Percentiles rank a stretch among this genome's conserved stretches.
Evolutionary conservation across 176 grass and related monocot genomes (phyloP).

Genomic region (Chloris gayana): DNA sequence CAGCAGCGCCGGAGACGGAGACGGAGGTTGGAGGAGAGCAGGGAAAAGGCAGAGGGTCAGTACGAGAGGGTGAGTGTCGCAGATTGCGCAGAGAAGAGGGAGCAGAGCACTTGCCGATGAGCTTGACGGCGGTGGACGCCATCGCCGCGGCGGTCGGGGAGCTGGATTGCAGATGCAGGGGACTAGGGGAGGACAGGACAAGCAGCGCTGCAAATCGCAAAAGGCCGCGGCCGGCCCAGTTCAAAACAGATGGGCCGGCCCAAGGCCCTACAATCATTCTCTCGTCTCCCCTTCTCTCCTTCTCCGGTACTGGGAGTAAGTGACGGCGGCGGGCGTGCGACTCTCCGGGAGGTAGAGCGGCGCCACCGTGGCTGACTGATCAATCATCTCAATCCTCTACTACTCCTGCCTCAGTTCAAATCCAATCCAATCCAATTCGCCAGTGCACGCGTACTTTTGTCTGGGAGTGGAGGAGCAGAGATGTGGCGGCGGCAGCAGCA

Average conservation of each 20-base stretch:
- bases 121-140: conserved; percentile 66
- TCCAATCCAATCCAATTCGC: neutral
- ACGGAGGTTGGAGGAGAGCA: conserved; percentile 13
- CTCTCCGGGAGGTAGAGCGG: neutral
- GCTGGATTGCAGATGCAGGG: neutral
- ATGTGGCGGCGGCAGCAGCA: conserved; percentile 42
- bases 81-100: neutral
- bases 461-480: neutral
- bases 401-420: neutral
- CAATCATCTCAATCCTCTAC: neutral
- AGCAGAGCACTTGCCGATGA: conserved; percentile 67
- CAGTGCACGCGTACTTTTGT: neutral
- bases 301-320: neutral
- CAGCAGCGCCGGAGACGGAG: too few relatives aligned
- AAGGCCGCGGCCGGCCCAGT: neutral
- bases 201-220: neutral
- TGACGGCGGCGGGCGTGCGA: neutral
- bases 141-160: conserved; percentile 34
- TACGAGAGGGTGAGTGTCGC: neutral
- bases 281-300: neutral
- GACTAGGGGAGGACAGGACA: neutral
- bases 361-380: neutral
- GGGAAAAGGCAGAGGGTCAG: conserved; percentile 13
- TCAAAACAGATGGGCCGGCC: neutral
- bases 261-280: neutral